These are phyloP conservation scores for Brassica balearica DNA, from an alignment of 441 rosid genomes.

Conservation along the genomic window DNA sequence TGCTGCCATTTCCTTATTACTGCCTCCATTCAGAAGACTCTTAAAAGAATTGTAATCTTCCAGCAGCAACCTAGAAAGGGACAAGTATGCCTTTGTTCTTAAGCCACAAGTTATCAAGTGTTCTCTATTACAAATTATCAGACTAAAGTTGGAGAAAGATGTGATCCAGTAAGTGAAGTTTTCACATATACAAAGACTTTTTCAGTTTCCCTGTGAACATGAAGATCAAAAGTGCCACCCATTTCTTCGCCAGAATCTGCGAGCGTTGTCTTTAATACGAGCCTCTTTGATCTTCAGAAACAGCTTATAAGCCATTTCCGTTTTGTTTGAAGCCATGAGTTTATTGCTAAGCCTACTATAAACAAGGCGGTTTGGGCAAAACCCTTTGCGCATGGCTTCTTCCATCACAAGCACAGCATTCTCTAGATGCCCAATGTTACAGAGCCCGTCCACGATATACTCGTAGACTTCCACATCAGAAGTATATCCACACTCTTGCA, in stretches of 20 bases:
- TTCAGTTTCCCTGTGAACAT: conserved; percentile 12
- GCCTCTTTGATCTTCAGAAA: conserved; percentile 76
- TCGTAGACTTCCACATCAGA: conserved; percentile 82
- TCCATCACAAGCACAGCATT: conserved; percentile 91
- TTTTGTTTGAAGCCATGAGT: conserved; percentile 69
- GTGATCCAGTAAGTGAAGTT: conserved; percentile 1
- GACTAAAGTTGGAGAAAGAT: conserved; percentile 13
- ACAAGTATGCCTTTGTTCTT: conserved; percentile 7
- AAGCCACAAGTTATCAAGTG: background rate
- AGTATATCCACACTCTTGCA: conserved; percentile 76
- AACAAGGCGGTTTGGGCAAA: conserved; percentile 83
- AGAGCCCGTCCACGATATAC: conserved; percentile 80
- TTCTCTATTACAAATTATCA: conserved; percentile 17
- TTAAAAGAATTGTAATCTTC: background rate
- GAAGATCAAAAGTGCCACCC: conserved; percentile 89
- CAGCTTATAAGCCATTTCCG: conserved; percentile 83
- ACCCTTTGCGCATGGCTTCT: conserved; percentile 76
- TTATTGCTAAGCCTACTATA: conserved; percentile 78
- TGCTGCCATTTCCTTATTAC: conserved; percentile 74
- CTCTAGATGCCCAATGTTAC: conserved; percentile 89
- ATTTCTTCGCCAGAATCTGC: conserved; percentile 75
- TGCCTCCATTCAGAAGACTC: conserved; percentile 60
- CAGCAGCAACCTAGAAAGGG: conserved; percentile 23
- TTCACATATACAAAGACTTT: conserved; percentile 13
- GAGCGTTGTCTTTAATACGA: conserved; percentile 71